Evolutionary conservation across 495 filamentous ascomycete species (phyloP), one percentile per base, ranked within the genome.

Genomic region (Aspergillus leporis): DNA sequence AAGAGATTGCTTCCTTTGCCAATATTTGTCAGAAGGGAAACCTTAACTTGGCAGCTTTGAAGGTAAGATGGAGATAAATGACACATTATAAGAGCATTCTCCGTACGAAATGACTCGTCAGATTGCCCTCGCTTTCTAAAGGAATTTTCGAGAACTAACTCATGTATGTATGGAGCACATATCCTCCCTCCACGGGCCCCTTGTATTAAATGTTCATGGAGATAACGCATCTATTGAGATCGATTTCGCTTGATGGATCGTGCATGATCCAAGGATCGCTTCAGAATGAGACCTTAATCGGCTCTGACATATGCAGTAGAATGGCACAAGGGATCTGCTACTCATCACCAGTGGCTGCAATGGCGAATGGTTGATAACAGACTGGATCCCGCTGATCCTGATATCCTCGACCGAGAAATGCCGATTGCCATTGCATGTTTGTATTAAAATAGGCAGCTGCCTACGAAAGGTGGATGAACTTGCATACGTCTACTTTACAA

Each of bases 121-220:
- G 23, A 3, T 47, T 41, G 38, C 16, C 13, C 3, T 22, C 38
- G 16, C 38, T 41, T 41, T 3, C 4, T 1, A 41, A 3, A 41
- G 38, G n/a, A 41, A 1, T 36, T 36, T 36, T 36, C 9, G 4
- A 36, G 34, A 36, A 36, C 9, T 36, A 36, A 36, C 9, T 14
- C 34, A 36, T 36, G 34, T 14, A n/a, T 58, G 56, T 52, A 52
- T 38, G 47, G 19, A 30, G 46, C 46, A 50, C 55, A 57, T 57
- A 57, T 28, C 55, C 46, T 57, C 43, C 55, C 46, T 57, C 47
- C 46, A 38, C 45, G 43, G 55, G 45, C 55, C 45, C 45, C 46
- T 49, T 47, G 12, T 19, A 18, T 1, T 22, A 18, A 18, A 31
- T 31, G 25, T 19, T 40, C 51, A 53, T 38, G 51, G 36, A 36